Percentiles rank a stretch among this genome's conserved stretches.
These are phyloP conservation scores for Pelargonium cotyledonis DNA, from an alignment of 441 rosid species.

Conservation along the genomic window DNA sequence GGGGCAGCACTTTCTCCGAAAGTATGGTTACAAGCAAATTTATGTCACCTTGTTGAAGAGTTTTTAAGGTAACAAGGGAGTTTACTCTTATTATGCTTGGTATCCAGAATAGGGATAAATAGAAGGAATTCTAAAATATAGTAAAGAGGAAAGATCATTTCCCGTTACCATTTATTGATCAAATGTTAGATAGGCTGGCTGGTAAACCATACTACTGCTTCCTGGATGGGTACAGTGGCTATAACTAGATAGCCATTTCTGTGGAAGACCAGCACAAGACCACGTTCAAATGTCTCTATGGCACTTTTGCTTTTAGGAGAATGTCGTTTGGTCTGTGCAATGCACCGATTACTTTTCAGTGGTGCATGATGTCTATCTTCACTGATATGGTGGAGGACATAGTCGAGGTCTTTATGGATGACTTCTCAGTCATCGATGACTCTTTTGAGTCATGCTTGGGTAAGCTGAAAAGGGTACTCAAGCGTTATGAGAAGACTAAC, in stretches of 20 bases:
- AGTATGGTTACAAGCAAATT: too few species aligned
- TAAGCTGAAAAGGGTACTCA: neutral
- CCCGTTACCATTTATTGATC: neutral
- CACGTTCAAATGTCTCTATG: neutral
- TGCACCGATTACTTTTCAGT: neutral
- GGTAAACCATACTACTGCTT: neutral
- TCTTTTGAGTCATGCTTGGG: neutral
- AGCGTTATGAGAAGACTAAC: neutral
- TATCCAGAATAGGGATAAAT: too few species aligned
- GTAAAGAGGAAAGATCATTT: neutral
- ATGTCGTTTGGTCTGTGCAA: neutral
- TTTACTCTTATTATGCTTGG: too few species aligned
- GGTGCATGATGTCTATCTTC: neutral
- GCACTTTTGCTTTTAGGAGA: neutral
- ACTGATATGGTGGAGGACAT: neutral
- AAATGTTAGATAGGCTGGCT: neutral
- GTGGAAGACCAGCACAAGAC: neutral
- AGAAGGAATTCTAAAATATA: too few species aligned
- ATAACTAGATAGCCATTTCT: neutral
- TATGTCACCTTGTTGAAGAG: too few species aligned
- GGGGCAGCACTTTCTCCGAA: too few species aligned
- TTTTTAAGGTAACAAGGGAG: too few species aligned
- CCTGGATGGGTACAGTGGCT: neutral
- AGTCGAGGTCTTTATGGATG: neutral
- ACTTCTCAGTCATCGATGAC: neutral